Evolutionary conservation across 768 basidiomycete genomes (phyloP).

Genomic region (Rhodotorula kratochvilovae): DNA sequence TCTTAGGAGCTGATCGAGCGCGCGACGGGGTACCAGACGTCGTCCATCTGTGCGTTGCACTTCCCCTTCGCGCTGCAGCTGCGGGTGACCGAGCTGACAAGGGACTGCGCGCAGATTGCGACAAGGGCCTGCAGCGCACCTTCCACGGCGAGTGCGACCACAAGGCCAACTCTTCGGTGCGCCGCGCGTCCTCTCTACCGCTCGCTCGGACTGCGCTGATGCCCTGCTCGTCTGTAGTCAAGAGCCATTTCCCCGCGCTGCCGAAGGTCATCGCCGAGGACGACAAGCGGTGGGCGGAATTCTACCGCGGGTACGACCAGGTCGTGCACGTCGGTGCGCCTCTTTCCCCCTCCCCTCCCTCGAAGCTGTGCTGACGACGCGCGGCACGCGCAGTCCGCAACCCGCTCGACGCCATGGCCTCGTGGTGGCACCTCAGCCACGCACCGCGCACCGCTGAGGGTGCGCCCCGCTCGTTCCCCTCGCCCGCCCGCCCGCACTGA

Average conservation of each 20-base stretch:
- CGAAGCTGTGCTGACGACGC: not conserved
- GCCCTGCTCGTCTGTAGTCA: too few species aligned
- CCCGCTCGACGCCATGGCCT: conserved; percentile 26
- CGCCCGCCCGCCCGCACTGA: too few species aligned
- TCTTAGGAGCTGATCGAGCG: conserved; percentile 32
- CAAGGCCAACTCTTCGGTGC: not conserved
- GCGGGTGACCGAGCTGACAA: not conserved
- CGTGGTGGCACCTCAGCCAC: conserved; percentile 21
- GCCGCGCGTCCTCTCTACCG: too few species aligned
- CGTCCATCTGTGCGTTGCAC: conserved; percentile 11
- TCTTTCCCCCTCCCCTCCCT: not conserved
- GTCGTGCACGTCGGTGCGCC: conserved; percentile 16
- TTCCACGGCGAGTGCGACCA: conserved; percentile 30
- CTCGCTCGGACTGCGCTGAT: too few species aligned
- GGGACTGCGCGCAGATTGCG: not conserved
- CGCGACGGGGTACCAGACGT: conserved; percentile 34
- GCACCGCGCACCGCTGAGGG: conserved; percentile 1
- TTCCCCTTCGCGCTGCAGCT: not conserved
- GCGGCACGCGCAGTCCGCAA: conserved; percentile 20
- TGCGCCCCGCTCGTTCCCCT: too few species aligned
- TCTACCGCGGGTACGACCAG: not conserved
- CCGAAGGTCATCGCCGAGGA: not conserved
- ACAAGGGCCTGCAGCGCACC: conserved; percentile 6
- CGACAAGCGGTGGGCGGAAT: not conserved
- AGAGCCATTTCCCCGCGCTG: conserved; percentile 26